Base-by-base conservation (phyloP, 2,329 filamentous ascomycete species). In the Exophiala bonariae region DNA sequence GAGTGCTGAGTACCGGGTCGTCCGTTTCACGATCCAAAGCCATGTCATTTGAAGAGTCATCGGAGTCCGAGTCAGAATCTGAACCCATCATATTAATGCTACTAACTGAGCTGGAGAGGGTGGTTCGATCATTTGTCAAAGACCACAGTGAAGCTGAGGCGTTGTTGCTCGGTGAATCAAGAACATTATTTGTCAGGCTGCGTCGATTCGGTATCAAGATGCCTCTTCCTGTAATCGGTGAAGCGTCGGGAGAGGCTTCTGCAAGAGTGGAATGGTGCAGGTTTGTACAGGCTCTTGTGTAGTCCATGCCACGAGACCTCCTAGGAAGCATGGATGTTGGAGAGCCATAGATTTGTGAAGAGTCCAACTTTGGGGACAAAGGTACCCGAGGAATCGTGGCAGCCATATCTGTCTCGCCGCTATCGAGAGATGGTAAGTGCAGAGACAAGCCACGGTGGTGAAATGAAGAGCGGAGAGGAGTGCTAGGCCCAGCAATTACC, bases 231-330 rank as follows among this genome's bases (percentile, higher is more conserved):
- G 84, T 83, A 44, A 93, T 85, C 1, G 93, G 93, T 1, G 91
- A 96, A 0, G 89, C 93, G 65, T 95, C 90, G 3, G 91, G 90
- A 4, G 88, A 93, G 1, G 88, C 87, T 65, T 96, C 89, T 46
- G 92, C 91, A 7, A 97, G 79, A 0, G 88, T 97, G 13, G 92
- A 96, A 68, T 97, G 93, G 69, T 97, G 93, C 17, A 99, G 77
- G 64, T 91, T 95, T 9, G 92, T 96, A 53, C 89, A 93, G 9
- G 91, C 91, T 58, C 92, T 81, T 32, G 92, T 92, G 67, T 96
- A 97, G 70, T 97, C 92, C 51, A 96, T 76, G 34, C 92, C 92
- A 46, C 92, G 82, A 22, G 91, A 96, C 52, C 91, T 85, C 55
- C 92, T 83, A 14, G 92, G 92, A 6, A 97, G 78, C 37, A 95